phyloP scores from a whole-genome alignment of 1,284 basidiomycete species.

The Microbotryum saponariae region DNA sequence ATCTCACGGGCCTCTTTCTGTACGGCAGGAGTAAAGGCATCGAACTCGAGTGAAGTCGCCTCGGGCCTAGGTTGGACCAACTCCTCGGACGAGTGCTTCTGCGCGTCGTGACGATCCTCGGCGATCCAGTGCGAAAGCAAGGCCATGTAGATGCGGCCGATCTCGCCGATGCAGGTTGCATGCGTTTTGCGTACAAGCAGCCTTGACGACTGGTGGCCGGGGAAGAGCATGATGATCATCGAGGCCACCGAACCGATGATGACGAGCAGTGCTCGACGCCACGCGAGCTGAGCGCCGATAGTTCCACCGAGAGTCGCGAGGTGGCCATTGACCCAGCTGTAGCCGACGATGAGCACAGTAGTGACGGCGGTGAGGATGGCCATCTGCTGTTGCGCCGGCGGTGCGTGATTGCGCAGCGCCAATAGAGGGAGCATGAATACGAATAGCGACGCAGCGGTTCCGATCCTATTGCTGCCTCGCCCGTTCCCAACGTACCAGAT shows the following conservation, averaged over 20 bases:
- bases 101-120: slow-evolving; percentile 5
- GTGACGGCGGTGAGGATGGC: slow-evolving; percentile 43
- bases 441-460: slow-evolving; percentile 50
- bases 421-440: slow-evolving; percentile 51
- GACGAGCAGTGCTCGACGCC: slow-evolving; percentile 27
- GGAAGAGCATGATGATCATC: slow-evolving; percentile 13
- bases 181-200: slow-evolving; percentile 22
- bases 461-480: slow-evolving; percentile 54
- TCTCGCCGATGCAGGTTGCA: slow-evolving; percentile 19
- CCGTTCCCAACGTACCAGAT: slow-evolving; percentile 55
- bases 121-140: slow-evolving; percentile 17
- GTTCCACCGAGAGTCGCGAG: slow-evolving; percentile 22
- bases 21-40: background rate
- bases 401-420: slow-evolving; percentile 52
- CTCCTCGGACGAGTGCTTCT: background rate
- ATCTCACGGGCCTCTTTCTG: slow-evolving; percentile 8
- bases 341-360: slow-evolving; percentile 28
- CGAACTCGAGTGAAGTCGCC: background rate
- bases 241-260: slow-evolving; percentile 19
- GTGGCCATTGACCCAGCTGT: slow-evolving; percentile 31
- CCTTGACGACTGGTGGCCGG: slow-evolving; percentile 10
- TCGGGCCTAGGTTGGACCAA: background rate
- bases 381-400: slow-evolving; percentile 42
- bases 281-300: slow-evolving; percentile 30
- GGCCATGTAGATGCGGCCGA: slow-evolving; percentile 18